phyloP scores from a whole-genome alignment of 495 filamentous ascomycete genomes.

The Xylaria curta region DNA sequence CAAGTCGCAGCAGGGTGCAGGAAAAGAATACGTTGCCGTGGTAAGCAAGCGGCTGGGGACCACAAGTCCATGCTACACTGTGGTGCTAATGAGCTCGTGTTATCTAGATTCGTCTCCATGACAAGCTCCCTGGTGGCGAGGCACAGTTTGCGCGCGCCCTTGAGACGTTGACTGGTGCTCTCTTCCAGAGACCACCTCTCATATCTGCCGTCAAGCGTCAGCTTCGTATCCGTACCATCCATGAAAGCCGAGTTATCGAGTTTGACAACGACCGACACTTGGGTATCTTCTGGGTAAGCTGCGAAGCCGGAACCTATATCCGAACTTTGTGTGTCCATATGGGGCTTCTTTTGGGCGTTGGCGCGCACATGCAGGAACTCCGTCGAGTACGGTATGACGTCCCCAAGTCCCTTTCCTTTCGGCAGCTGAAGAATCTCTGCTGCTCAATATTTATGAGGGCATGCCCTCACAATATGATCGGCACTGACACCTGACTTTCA shows the following conservation, averaged over 20 bases:
- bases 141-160: conserved; percentile 87
- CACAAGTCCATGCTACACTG: background rate
- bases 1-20: conserved; percentile 97
- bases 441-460: background rate
- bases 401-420: background rate
- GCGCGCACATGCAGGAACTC: conserved; percentile 98
- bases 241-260: conserved; percentile 93
- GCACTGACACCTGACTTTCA: background rate
- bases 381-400: conserved; percentile 73
- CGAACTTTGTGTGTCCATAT: conserved; percentile 97
- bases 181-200: conserved; percentile 95
- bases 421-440: too few species aligned
- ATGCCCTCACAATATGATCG: too few species aligned
- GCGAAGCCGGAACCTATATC: conserved; percentile 98
- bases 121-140: conserved; percentile 88
- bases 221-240: conserved; percentile 94
- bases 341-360: conserved; percentile 89
- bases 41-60: conserved; percentile 13
- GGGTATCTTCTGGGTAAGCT: conserved; percentile 99
- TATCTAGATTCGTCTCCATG: conserved; percentile 83
- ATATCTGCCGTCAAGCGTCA: conserved; percentile 99
- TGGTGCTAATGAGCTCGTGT: conserved; percentile 66
- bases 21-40: conserved; percentile 68
- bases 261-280: conserved; percentile 97
- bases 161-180: conserved; percentile 91